Percentiles rank a stretch among this genome's conserved stretches.
Conservation (phyloP, 2,329 filamentous ascomycete genomes). For the Alternaria alternata region DNA sequence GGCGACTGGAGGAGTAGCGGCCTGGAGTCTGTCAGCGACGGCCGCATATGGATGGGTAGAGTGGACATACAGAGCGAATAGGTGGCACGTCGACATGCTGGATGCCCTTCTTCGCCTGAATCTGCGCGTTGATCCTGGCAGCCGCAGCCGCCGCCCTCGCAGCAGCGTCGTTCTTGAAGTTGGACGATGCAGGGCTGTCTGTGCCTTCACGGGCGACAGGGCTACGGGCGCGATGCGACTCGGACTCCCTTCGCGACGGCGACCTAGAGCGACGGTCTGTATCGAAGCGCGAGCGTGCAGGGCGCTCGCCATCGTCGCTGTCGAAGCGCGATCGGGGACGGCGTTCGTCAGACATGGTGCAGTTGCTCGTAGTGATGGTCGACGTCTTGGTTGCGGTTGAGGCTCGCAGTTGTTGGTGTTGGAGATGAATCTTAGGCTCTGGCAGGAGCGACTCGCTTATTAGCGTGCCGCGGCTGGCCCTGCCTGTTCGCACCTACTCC, state of each 20-base stretch:
- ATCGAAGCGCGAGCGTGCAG: constrained; percentile 79
- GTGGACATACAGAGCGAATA: constrained; percentile 66
- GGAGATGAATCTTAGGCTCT: constrained; percentile 4
- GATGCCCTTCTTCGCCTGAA: constrained; percentile 76
- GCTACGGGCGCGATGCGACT: constrained; percentile 80
- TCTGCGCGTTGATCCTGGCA: constrained; percentile 58
- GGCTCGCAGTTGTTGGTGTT: constrained; percentile 7
- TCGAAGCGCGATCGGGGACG: constrained; percentile 94
- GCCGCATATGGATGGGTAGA: neutral
- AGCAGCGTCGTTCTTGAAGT: constrained; percentile 66
- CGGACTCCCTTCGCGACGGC: constrained; percentile 69
- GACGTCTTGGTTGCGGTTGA: constrained; percentile 4
- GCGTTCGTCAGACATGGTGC: constrained; percentile 77
- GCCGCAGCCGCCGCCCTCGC: constrained; percentile 84
- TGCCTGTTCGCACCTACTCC: constrained; percentile 9
- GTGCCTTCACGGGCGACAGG: constrained; percentile 66
- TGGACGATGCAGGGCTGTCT: constrained; percentile 56
- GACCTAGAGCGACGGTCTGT: constrained; percentile 70
- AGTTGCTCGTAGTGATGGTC: constrained; percentile 5
- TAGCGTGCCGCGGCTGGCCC: constrained; percentile 18
- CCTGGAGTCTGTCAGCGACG: constrained; percentile 40
- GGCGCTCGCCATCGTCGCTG: constrained; percentile 77
- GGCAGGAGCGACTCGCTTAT: constrained; percentile 13
- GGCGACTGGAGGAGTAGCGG: constrained; percentile 58
- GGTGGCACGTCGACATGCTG: constrained; percentile 91